Percentiles rank a stretch among this genome's conserved stretches.
Evolutionary conservation across 768 basidiomycete species (phyloP).

Genomic region (Boletus reticulatus): DNA sequence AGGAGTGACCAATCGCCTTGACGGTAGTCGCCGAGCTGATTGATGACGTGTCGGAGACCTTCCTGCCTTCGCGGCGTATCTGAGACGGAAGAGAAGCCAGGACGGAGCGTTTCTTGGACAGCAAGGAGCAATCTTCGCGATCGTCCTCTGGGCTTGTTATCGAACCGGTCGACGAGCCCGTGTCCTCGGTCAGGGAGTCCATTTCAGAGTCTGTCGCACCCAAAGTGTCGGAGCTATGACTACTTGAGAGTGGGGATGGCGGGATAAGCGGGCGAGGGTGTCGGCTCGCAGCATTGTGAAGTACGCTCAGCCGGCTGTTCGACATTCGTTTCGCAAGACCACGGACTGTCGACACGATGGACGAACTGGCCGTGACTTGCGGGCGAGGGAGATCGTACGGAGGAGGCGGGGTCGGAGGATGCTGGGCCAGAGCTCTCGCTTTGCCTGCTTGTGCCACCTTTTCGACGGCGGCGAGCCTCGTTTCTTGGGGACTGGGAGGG

Average conservation of each 20-base stretch:
- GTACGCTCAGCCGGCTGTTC: slow-evolving; percentile 35
- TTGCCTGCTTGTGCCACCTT: slow-evolving; percentile 53
- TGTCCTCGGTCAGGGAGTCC: slow-evolving; percentile 63
- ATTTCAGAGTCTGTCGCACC: slow-evolving; percentile 55
- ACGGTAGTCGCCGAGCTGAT: slow-evolving; percentile 36
- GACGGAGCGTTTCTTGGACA: slow-evolving; percentile 39
- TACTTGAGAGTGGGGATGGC: slow-evolving; percentile 35
- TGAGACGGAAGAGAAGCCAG: slow-evolving; percentile 47
- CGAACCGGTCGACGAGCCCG: slow-evolving; percentile 54
- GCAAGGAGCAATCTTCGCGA: slow-evolving; percentile 26
- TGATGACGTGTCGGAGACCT: slow-evolving; percentile 34
- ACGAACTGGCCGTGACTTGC: slow-evolving; percentile 27
- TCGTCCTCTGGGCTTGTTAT: slow-evolving; percentile 49
- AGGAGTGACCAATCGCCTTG: slow-evolving; percentile 28
- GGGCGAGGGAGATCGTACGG: slow-evolving; percentile 36
- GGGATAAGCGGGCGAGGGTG: slow-evolving; percentile 17
- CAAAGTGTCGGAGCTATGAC: slow-evolving; percentile 43
- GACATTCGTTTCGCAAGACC: slow-evolving; percentile 60
- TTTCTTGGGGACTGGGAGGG: slow-evolving; percentile 35
- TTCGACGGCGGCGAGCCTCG: slow-evolving; percentile 52
- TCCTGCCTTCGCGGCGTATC: slow-evolving; percentile 40
- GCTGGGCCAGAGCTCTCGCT: slow-evolving; percentile 48
- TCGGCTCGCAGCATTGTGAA: slow-evolving; percentile 17
- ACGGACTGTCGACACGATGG: slow-evolving; percentile 54
- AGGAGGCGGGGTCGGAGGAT: slow-evolving; percentile 44